Evolutionary conservation across 345 rosid genomes (phyloP).

Genomic region (Lumnitzera littorea): DNA sequence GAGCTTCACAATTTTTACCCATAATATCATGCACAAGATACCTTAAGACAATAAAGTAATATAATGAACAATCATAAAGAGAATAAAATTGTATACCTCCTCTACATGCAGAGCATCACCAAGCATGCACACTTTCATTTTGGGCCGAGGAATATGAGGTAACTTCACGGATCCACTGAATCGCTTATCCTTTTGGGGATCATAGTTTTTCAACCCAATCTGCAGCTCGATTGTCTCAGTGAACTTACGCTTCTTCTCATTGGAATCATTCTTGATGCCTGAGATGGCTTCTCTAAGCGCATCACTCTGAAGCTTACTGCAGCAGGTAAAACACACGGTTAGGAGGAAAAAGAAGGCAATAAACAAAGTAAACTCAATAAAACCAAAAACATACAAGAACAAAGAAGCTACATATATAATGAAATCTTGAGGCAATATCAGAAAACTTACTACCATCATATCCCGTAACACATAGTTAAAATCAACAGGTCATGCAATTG

Average conservation of each 20-base stretch:
- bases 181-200: slow-evolving; percentile 91
- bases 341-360: background rate
- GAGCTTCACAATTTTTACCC: too few relatives aligned
- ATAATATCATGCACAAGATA: too few relatives aligned
- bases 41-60: too few relatives aligned
- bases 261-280: slow-evolving; percentile 31
- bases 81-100: slow-evolving; percentile 35
- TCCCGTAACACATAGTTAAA: too few relatives aligned
- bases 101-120: slow-evolving; percentile 96
- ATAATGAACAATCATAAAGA: background rate
- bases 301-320: slow-evolving; percentile 92
- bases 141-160: slow-evolving; percentile 91
- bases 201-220: slow-evolving; percentile 93
- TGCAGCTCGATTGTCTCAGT: slow-evolving; percentile 88
- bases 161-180: slow-evolving; percentile 89
- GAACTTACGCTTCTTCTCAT: slow-evolving; percentile 71
- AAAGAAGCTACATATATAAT: too few relatives aligned
- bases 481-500: too few relatives aligned
- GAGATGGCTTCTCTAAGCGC: slow-evolving; percentile 81
- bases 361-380: too few relatives aligned
- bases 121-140: slow-evolving; percentile 95
- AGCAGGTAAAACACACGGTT: background rate
- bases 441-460: too few relatives aligned
- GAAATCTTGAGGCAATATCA: too few relatives aligned
- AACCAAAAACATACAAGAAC: too few relatives aligned